phyloP scores from a whole-genome alignment of 2,329 filamentous ascomycete genomes.

The Sporothrix pallida region DNA sequence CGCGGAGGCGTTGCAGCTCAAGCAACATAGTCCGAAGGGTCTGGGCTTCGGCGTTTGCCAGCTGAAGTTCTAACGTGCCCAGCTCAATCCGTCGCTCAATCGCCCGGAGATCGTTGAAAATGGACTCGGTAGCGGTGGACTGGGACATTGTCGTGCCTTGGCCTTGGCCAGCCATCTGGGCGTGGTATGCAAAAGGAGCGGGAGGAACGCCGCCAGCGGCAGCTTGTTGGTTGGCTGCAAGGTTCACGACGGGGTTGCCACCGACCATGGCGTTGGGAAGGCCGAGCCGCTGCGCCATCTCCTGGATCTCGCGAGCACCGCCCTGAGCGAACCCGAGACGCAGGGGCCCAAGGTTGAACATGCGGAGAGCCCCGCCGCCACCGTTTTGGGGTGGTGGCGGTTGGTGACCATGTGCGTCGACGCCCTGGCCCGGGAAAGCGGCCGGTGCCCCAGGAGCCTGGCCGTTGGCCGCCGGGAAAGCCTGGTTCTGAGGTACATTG shows the following conservation, averaged over 20 bases:
- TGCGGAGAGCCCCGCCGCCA: slow-evolving; percentile 42
- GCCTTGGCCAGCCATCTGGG: background rate
- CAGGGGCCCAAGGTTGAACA: slow-evolving; percentile 68
- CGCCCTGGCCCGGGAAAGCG: slow-evolving; percentile 41
- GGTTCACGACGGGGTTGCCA: slow-evolving; percentile 9
- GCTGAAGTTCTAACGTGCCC: slow-evolving; percentile 61
- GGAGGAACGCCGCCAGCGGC: background rate
- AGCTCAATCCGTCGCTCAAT: slow-evolving; percentile 74
- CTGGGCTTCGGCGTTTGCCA: slow-evolving; percentile 70
- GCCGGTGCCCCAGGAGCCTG: slow-evolving; percentile 31
- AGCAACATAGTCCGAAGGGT: slow-evolving; percentile 69
- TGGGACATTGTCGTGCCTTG: slow-evolving; percentile 5
- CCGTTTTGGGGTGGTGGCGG: slow-evolving; percentile 42
- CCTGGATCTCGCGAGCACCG: slow-evolving; percentile 66
- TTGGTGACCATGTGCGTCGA: slow-evolving; percentile 42
- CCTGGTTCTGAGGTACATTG: background rate
- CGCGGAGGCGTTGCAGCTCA: slow-evolving; percentile 71
- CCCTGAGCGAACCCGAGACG: slow-evolving; percentile 78
- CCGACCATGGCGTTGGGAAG: slow-evolving; percentile 46
- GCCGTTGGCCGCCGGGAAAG: slow-evolving; percentile 37
- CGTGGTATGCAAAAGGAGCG: background rate
- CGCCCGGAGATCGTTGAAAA: slow-evolving; percentile 66
- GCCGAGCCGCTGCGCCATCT: slow-evolving; percentile 69
- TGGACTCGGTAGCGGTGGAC: slow-evolving; percentile 45
- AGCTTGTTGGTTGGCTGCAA: background rate